Percentiles rank a stretch among this genome's conserved stretches.
phyloP scores from a whole-genome alignment of 345 rosid species.

The Turnera subulata region DNA sequence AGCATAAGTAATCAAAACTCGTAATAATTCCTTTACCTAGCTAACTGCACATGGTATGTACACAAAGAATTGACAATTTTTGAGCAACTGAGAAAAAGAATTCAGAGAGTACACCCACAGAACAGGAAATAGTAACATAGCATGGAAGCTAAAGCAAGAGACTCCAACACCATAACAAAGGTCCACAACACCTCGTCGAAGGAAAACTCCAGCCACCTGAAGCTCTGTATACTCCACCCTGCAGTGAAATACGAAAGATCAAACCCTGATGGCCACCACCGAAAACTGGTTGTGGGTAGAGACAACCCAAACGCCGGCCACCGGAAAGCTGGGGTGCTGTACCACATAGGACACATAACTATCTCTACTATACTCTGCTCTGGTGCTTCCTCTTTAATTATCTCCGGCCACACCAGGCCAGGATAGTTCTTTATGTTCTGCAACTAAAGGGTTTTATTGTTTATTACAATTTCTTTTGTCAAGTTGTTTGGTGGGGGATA shows the following conservation, averaged over 20 bases:
- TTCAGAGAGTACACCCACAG: constrained; percentile 81
- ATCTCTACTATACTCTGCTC: too few species aligned
- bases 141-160: constrained; percentile 61
- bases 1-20: too few species aligned
- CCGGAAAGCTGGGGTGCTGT: constrained; percentile 29
- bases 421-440: too few species aligned
- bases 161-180: constrained; percentile 54
- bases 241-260: constrained; percentile 39
- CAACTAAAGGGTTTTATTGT: too few species aligned
- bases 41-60: too few species aligned
- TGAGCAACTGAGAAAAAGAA: not conserved
- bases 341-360: constrained; percentile 12
- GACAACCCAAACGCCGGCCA: constrained; percentile 50
- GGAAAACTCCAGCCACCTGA: constrained; percentile 40
- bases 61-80: not conserved
- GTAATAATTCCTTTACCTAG: too few species aligned
- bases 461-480: too few species aligned
- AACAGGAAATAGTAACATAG: constrained; percentile 72
- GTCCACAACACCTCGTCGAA: constrained; percentile 71
- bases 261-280: constrained; percentile 71
- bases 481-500: too few species aligned
- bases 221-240: constrained; percentile 17
- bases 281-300: constrained; percentile 28
- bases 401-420: not conserved
- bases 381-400: not conserved